Conservation (phyloP, 2,329 filamentous ascomycete species). For the Aspergillus flavus region DNA sequence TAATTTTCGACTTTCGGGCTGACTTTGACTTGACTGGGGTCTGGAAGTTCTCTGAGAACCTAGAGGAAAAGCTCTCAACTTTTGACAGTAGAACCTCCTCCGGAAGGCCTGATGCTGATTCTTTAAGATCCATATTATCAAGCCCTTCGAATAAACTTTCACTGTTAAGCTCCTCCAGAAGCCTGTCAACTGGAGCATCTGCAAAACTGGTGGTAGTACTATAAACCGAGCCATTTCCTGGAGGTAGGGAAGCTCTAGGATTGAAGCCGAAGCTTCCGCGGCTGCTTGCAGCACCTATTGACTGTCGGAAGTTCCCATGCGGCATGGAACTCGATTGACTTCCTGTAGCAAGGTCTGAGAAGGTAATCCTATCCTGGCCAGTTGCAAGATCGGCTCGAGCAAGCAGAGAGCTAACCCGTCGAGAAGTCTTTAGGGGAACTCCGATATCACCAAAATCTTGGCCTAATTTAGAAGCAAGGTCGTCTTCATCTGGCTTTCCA, state of each 20-base stretch:
- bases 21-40: slow-evolving; percentile 28
- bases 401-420: slow-evolving; percentile 87
- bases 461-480: slow-evolving; percentile 70
- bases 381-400: slow-evolving; percentile 84
- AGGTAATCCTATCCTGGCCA: slow-evolving; percentile 78
- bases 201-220: slow-evolving; percentile 63
- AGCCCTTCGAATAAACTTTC: slow-evolving; percentile 68
- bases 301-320: slow-evolving; percentile 64
- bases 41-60: slow-evolving; percentile 34
- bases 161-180: slow-evolving; percentile 68
- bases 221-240: slow-evolving; percentile 50
- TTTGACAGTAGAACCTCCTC: slow-evolving; percentile 74
- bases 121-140: slow-evolving; percentile 71
- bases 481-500: slow-evolving; percentile 61
- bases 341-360: slow-evolving; percentile 68
- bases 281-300: slow-evolving; percentile 68
- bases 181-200: slow-evolving; percentile 68
- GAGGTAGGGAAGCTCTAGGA: slow-evolving; percentile 59
- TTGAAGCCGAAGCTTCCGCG: slow-evolving; percentile 62
- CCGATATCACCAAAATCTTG: slow-evolving; percentile 62
- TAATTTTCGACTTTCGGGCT: slow-evolving; percentile 52
- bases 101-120: slow-evolving; percentile 70
- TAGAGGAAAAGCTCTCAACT: slow-evolving; percentile 69
- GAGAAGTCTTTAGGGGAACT: slow-evolving; percentile 61
- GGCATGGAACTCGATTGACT: slow-evolving; percentile 36